A percentile compares a stretch with the other conserved stretches of the same genome.
phyloP scores from a whole-genome alignment of 495 filamentous ascomycete genomes.

The Clohesyomyces aquaticus region DNA sequence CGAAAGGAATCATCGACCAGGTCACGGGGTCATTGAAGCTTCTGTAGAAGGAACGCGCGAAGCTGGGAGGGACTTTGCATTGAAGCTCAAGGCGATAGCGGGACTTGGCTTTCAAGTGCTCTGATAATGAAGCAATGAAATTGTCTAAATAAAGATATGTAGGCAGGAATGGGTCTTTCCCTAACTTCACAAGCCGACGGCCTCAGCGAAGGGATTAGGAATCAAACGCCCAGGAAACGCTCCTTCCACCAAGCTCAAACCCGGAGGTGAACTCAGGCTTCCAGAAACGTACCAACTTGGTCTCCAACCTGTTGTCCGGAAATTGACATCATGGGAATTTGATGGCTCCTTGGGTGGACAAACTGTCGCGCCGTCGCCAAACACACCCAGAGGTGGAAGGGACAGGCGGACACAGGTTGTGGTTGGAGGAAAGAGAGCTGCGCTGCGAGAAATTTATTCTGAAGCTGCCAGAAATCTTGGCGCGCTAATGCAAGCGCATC shows the following conservation, averaged over 20 bases:
- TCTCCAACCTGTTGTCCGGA: conserved; percentile 95
- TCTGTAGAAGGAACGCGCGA: conserved; percentile 52
- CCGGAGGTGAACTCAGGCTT: conserved; percentile 69
- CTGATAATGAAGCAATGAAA: conserved; percentile 4
- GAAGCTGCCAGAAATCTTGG: conserved; percentile 14
- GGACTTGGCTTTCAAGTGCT: too few relatives aligned
- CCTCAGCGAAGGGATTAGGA: conserved; percentile 51
- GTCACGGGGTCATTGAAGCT: conserved; percentile 90
- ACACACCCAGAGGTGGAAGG: conserved; percentile 61
- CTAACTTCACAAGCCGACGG: conserved; percentile 40
- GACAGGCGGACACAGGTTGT: conserved; percentile 86
- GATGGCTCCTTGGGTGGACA: conserved; percentile 83
- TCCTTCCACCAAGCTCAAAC: conserved; percentile 68
- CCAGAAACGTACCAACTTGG: conserved; percentile 57
- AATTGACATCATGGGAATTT: conserved; percentile 72
- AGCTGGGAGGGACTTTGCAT: neutral
- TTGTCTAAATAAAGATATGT: conserved; percentile 13
- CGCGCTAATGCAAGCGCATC: conserved; percentile 15
- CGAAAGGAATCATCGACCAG: conserved; percentile 80
- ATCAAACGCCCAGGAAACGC: conserved; percentile 72
- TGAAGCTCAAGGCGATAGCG: neutral
- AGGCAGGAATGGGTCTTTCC: conserved; percentile 39
- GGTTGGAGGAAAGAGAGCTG: conserved; percentile 51
- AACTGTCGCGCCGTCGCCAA: conserved; percentile 80
- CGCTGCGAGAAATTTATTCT: conserved; percentile 37